Conservation (phyloP, 129 eudicot species). For the Flaveria linearis region DNA sequence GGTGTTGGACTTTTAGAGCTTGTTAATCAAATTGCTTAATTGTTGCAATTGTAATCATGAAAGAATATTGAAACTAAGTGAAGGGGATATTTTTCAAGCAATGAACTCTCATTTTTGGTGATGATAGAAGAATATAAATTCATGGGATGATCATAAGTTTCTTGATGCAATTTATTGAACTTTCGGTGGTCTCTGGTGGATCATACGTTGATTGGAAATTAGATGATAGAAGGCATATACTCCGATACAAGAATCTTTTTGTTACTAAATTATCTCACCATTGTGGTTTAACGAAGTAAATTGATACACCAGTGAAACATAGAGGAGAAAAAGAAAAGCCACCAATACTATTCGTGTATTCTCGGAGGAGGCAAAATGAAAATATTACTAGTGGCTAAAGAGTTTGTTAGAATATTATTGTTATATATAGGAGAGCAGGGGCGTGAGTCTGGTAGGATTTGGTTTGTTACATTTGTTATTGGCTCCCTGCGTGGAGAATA, state of each 20-base stretch:
- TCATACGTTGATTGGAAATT: not conserved
- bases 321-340: no score
- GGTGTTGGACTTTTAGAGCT: no score
- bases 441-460: no score
- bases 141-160: not conserved
- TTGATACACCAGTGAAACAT: no score
- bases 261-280: not conserved
- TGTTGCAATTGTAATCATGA: not conserved
- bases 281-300: not conserved
- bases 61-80: not conserved
- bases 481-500: no score
- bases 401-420: no score
- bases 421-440: no score
- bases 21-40: not conserved
- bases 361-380: no score
- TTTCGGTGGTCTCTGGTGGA: not conserved
- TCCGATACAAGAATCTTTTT: not conserved
- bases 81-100: not conserved
- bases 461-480: no score
- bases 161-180: not conserved
- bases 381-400: no score
- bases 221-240: not conserved
- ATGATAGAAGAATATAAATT: not conserved
- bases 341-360: no score
- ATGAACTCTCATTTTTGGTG: not conserved